Conservation (phyloP, 208 protist species). For the Wallacemonas sp. region DNA sequence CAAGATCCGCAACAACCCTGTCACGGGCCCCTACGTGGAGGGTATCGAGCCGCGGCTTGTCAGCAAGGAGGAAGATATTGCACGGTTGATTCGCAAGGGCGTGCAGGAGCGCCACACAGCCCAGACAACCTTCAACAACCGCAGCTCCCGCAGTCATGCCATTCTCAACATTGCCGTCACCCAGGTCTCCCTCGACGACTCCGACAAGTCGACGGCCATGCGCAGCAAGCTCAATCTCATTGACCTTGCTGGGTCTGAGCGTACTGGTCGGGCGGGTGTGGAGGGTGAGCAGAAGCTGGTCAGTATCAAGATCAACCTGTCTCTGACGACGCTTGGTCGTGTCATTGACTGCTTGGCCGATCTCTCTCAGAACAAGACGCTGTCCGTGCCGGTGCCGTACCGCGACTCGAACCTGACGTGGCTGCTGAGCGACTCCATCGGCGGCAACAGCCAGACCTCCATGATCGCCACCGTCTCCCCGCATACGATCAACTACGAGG, state of each 20-base stretch:
- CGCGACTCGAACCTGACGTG: constrained; percentile 88
- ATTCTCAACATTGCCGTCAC: constrained; percentile 79
- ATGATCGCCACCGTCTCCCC: constrained; percentile 96
- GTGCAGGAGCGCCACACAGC: constrained; percentile 83
- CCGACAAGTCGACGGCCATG: constrained; percentile 49
- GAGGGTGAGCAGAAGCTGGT: constrained; percentile 45
- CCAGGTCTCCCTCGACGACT: constrained; percentile 62
- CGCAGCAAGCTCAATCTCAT: constrained; percentile 91
- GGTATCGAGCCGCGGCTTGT: constrained; percentile 58
- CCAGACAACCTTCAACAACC: constrained; percentile 87
- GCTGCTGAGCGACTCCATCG: constrained; percentile 88
- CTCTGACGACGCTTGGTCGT: constrained; percentile 88
- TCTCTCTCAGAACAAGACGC: constrained; percentile 39
- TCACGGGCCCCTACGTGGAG: constrained; percentile 78
- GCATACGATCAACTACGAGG: constrained; percentile 87
- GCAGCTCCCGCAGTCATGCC: constrained; percentile 87
- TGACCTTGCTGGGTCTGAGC: constrained; percentile 93
- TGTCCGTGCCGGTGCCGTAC: constrained; percentile 59
- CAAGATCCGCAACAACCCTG: constrained; percentile 70
- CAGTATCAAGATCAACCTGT: constrained; percentile 78
- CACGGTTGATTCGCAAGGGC: constrained; percentile 66
- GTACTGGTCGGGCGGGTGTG: constrained; percentile 66
- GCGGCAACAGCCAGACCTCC: constrained; percentile 93
- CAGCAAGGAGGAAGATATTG: constrained; percentile 64
- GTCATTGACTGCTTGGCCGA: constrained; percentile 85